Base-by-base conservation (phyloP, 2,329 filamentous ascomycete genomes). In the Pseudocercospora vitis region DNA sequence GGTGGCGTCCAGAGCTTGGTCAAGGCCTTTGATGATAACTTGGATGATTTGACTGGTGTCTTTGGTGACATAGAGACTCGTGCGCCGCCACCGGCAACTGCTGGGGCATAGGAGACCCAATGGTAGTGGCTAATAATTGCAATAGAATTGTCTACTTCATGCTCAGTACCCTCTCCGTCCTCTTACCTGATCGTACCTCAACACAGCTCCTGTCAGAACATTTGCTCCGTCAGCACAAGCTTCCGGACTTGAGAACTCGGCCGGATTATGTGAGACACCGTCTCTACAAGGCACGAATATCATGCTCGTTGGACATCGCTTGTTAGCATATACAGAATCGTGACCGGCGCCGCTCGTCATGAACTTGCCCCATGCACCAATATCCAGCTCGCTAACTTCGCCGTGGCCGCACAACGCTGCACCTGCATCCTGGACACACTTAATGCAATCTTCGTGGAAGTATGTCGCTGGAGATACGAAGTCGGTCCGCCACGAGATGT, bases 371-470 rank as follows among this genome's bases (percentile, higher is more conserved):
- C 65, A 68, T 18, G 29, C 39, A 7, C 63, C 64, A n/a, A 68
- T 53, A 31, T 68, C 53, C 18, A 61, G 57, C 4, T 53, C 66
- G 59, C 74, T 70, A 21, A 74, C 69, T 16, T 75, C 65, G 37
- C 62, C 62, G 0, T 80, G 78, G 1, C 83, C 79, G 45, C 85
- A 78, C 1, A 85, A 76, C 3, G 77, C 78, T 49, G 72, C 70
- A 0, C 85, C 83, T 18, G 84, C 81, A 35, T 80, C 75, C 45
- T 79, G 76, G 7, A 90, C 85, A 29, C 83, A 84, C 1, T 73
- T 68, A 52, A 90, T 85, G 65, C 87, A 90, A 60, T 85, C 81
- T 6, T 78, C 68, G 62, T 89, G 78, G 70, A 91, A 91, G 24
- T 77, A 76, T 0, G 84, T 80, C 0, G 84, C 84, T 0, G 81